Conservation (phyloP, 2,329 filamentous ascomycete genomes). For the Neocucurbitaria cava region DNA sequence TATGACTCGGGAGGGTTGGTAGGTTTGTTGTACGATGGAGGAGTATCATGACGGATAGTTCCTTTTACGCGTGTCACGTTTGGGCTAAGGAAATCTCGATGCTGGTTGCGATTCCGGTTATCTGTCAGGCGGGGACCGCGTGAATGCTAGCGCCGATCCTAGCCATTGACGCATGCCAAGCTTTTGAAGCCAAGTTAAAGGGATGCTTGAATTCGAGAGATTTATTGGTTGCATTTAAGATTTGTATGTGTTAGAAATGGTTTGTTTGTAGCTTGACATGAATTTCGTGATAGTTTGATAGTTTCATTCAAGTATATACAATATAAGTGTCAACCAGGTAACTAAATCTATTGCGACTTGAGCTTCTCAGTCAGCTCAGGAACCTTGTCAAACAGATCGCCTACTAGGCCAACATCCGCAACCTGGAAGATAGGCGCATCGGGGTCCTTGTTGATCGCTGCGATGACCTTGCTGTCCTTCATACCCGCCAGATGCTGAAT, state of each 20-base stretch:
- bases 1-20: not conserved
- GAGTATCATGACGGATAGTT: not conserved
- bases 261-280: not conserved
- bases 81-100: not conserved
- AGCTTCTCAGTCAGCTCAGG: constrained; percentile 96
- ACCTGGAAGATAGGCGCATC: constrained; percentile 99
- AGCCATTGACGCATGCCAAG: constrained; percentile 20
- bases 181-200: not conserved
- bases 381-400: constrained; percentile 93
- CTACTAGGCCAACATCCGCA: constrained; percentile 93
- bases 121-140: not conserved
- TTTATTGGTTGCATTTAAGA: not conserved
- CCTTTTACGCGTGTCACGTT: not conserved
- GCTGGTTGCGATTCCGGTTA: constrained; percentile 5
- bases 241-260: too few relatives aligned
- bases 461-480: constrained; percentile 99
- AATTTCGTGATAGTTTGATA: not conserved
- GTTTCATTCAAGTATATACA: not conserved
- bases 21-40: not conserved
- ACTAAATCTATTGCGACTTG: constrained; percentile 58
- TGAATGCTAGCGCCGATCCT: constrained; percentile 16
- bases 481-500: constrained; percentile 99
- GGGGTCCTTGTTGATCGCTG: constrained; percentile 95
- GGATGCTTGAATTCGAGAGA: too few relatives aligned
- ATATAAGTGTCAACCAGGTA: not conserved